Base-by-base conservation (phyloP, 75 land plant species). In the Selaginella tamariscina region DNA sequence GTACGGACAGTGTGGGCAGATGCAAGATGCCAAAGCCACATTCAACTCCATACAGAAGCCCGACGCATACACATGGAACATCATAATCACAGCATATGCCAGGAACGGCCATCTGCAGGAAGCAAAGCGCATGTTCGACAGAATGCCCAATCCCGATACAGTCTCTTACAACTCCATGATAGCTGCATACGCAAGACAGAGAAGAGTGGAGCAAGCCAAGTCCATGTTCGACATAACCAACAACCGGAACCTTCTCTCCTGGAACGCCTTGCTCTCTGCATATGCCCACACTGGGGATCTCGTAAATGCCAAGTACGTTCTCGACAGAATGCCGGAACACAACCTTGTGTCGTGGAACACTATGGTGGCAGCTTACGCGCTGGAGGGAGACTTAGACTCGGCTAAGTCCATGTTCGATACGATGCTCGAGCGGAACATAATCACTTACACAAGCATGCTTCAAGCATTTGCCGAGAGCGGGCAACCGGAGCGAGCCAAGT, bases 121-220 rank as follows among this genome's bases (percentile, higher is more conserved):
- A n/a, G 62, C 62, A 2, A 59, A 23, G 21, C 9, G 8, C 8
- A 5, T 59, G 9, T 59, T 59, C n/a, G 26, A 59, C 23, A 21
- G 26, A 27, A 59, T 59, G 62, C 62, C 62, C 8, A 23, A 5
- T 2, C 62, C 62, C 5, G 23, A n/a, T n/a, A 59, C 62, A 59
- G 62, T 59, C 24, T 59, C 62, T 2, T 59, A n/a, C 8, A 59
- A 59, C 21, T 9, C 26, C 62, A 59, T 59, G 62, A 59, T 59
- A 2, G 21, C 62, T 9, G 62, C n/a, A 2, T 59, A n/a, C 62
- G 5, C 26, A 5, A 21, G 23, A 59, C 5, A 5, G 21, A 23
- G 18, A 59, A 5, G 26, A 5, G 8, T 59, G 18, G 21, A 59
- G 26, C n/a, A 59, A 23, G 62, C 62, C 62, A 59, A 59, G 21